Base-by-base conservation (phyloP, 2,329 filamentous ascomycete species). In the Fusarium ramigenum region DNA sequence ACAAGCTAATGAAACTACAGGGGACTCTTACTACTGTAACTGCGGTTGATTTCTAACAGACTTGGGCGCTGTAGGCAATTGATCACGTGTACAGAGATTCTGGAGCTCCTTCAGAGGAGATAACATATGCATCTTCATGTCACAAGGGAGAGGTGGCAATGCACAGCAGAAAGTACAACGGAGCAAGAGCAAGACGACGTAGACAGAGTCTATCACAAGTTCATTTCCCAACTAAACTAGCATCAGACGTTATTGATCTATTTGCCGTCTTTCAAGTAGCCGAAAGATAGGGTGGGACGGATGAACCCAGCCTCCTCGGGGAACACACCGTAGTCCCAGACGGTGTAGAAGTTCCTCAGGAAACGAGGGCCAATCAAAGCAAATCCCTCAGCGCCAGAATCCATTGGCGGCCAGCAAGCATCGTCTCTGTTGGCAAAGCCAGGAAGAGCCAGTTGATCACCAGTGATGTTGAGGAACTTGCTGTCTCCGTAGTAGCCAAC, bases 371-470 rank as follows among this genome's bases (percentile, higher is more conserved):
- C 82, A 18, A 83, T 61, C 14, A 83, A 73, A n/a, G 76, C 77
- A 52, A 80, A 78, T 4, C 75, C 74, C 12, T 77, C 57, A 11
- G 28, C 11, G 1, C 72, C 75, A 21, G 76, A 73, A 25, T 71
- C 75, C 14, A 83, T 79, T 0, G 82, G 82, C 18, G 81, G 81
- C 78, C 77, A 81, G 80, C 81, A 83, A 9, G 76, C 79, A 43
- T 81, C 80, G 0, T 77, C 76, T 23, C 78, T 61, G 59, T 79
- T 66, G 6, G 81, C 80, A 60, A 82, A 82, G 3, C 81, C 81
- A 1, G 80, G 79, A 0, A 66, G 21, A 21, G 74, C 74, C 4
- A 83, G 71, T 74, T 80, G 75, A 21, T 80, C 78, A 16, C 82
- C 82, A 0, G 76, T 78, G 10, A 83, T 7, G 25, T 78, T 80